Evolutionary conservation across 208 protist genomes (phyloP).

Genomic region (Trypanosoma avium): DNA sequence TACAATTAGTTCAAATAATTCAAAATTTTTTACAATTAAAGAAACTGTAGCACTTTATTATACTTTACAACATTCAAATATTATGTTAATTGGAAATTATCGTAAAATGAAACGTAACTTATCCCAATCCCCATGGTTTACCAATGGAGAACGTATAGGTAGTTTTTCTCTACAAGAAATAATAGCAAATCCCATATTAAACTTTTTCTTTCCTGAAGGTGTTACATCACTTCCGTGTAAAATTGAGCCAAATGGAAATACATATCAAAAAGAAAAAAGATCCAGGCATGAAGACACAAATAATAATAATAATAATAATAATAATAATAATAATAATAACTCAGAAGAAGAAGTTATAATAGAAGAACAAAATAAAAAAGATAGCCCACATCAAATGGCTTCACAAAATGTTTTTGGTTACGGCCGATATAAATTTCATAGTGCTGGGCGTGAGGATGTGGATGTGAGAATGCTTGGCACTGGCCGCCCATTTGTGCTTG

Average conservation of each 20-base stretch:
- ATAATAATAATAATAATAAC: too few species aligned
- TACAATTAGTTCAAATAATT: too few species aligned
- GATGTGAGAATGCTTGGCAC: constrained; percentile 95
- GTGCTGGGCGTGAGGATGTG: constrained; percentile 93
- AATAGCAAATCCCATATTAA: constrained; percentile 74
- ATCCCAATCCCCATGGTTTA: constrained; percentile 90
- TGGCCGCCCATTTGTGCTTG: constrained; percentile 93
- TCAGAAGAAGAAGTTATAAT: too few species aligned
- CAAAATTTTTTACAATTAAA: constrained; percentile 9
- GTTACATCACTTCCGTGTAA: constrained; percentile 28
- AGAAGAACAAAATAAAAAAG: too few species aligned
- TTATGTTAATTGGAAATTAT: constrained; percentile 86
- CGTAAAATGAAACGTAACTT: constrained; percentile 82
- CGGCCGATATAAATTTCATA: constrained; percentile 91
- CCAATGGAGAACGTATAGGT: constrained; percentile 66
- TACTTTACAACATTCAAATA: constrained; percentile 63
- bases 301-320: constrained; percentile 13
- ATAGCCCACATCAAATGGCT: constrained; percentile 24
- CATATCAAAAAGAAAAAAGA: constrained; percentile 18
- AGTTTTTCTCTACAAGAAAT: constrained; percentile 84
- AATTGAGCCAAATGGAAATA: constrained; percentile 1
- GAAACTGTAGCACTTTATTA: constrained; percentile 45
- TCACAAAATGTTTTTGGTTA: constrained; percentile 69
- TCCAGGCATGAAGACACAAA: constrained; percentile 10
- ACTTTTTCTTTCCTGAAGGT: constrained; percentile 81